Base-by-base conservation (phyloP, 139 green algal genomes). In the Ostreobium quekettii region DNA sequence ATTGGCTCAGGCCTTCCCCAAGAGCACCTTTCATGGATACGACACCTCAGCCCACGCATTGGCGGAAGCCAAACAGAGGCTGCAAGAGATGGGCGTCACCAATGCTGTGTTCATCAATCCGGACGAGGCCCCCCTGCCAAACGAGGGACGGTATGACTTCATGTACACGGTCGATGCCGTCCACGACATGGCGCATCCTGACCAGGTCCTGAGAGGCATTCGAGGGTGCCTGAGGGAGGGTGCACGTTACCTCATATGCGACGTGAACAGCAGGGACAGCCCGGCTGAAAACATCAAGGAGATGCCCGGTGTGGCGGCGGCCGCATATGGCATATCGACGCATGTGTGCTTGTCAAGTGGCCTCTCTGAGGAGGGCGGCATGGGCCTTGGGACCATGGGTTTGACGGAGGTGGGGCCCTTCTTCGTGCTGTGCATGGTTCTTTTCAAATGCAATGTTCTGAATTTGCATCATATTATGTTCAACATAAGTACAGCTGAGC, bases 121-220 rank as follows among this genome's bases (percentile, higher is more conserved):
- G n/a, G n/a, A n/a, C n/a, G n/a, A n/a, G n/a, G n/a, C n/a, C n/a
- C 1, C 63, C 38, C 32, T 49, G 46, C 36, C 64, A 59, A 42
- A 39, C 2, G 26, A 36, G 15, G 32, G 26, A n/a, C 42, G 42
- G 26, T 73, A 73, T 30, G 67, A 73, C 35, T 65, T 73, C 31
- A 56, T 73, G 33, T 66, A 66, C 56, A 73, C 67, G 26, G 42
- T 65, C 26, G 67, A 73, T 35, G 67, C 67, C 4, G 37, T 73
- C 3, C 67, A 73, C 37, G 67, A 73, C 67, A 73, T 73, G 67
- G 53, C 67, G n/a, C 67, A 39, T 4, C 67, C 67, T 0, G 56
- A 73, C 67, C 5, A 73, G 49, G 67, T 73, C 5, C 38, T 73
- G 48, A 30, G 38, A 0, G 26, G 58, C n/a, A 46, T 47, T 7